A percentile compares a stretch with the other conserved stretches of the same genome.
Conservation (phyloP, 192 early-diverging fungal species). For the Linnemannia elongata region DNA sequence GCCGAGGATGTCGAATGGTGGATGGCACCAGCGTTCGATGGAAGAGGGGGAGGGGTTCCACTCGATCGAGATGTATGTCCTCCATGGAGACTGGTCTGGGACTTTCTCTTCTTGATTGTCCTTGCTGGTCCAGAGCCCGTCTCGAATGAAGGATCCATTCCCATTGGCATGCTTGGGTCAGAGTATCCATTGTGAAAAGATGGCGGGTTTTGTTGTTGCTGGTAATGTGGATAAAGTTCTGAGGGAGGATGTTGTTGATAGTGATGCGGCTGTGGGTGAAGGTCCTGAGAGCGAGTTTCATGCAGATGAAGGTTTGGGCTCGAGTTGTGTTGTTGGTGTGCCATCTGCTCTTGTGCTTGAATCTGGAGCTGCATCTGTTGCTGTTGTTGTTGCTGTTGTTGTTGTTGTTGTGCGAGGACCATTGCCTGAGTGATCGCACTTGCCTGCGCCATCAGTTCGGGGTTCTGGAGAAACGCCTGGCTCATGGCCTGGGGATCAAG, state of each 20-base stretch:
- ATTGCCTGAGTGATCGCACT: conserved; percentile 52
- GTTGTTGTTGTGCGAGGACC: conserved; percentile 42
- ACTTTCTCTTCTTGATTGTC: conserved; percentile 25
- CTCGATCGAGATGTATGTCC: background rate
- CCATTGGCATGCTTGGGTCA: conserved; percentile 5
- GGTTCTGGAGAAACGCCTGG: conserved; percentile 51
- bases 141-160: background rate
- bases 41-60: conserved; percentile 19
- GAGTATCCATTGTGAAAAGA: conserved; percentile 4
- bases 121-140: background rate
- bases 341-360: conserved; percentile 28
- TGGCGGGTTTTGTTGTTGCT: conserved; percentile 11
- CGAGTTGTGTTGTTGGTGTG: conserved; percentile 20
- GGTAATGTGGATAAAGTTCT: conserved; percentile 18
- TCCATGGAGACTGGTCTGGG: conserved; percentile 16
- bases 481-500: conserved; percentile 55
- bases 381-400: conserved; percentile 29
- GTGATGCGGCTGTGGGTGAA: conserved; percentile 16
- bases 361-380: conserved; percentile 33
- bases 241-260: conserved; percentile 28
- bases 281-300: background rate
- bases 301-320: conserved; percentile 25
- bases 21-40: conserved; percentile 3
- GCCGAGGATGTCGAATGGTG: conserved; percentile 15
- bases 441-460: conserved; percentile 51